Evolutionary conservation across 2,329 filamentous ascomycete species (phyloP).

Genomic region (Aspergillus sp.): DNA sequence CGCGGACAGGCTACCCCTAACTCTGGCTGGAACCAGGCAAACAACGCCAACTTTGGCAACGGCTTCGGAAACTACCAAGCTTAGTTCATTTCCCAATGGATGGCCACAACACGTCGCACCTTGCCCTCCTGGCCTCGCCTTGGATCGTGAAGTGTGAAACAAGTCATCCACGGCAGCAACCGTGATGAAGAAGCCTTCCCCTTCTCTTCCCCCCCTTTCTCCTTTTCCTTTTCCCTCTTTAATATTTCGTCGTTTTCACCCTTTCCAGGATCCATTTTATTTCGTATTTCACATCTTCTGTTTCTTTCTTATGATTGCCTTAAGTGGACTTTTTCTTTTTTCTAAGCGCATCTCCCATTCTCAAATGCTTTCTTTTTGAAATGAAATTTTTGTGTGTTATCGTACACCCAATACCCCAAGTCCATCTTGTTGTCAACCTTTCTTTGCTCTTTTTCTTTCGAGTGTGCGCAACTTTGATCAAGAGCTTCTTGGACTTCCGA

Average conservation of each 20-base stretch:
- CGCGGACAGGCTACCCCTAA: slow-evolving; percentile 63
- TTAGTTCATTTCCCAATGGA: slow-evolving; percentile 35
- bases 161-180: slow-evolving; percentile 14
- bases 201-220: slow-evolving; percentile 15
- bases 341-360: slow-evolving; percentile 34
- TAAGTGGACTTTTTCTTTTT: slow-evolving; percentile 33
- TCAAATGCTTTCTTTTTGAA: slow-evolving; percentile 39
- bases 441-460: slow-evolving; percentile 26
- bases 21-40: slow-evolving; percentile 54
- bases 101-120: slow-evolving; percentile 4
- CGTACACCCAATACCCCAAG: slow-evolving; percentile 46
- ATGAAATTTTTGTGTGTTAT: slow-evolving; percentile 42
- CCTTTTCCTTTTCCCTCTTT: slow-evolving; percentile 19
- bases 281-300: slow-evolving; percentile 13
- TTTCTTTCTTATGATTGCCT: slow-evolving; percentile 28
- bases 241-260: slow-evolving; percentile 15
- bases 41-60: slow-evolving; percentile 51
- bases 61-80: slow-evolving; percentile 62
- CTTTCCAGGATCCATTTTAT: slow-evolving; percentile 13
- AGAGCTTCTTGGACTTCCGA: slow-evolving; percentile 33
- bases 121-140: slow-evolving; percentile 14
- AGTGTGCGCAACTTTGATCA: slow-evolving; percentile 31
- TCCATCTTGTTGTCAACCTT: slow-evolving; percentile 37
- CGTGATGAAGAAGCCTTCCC: slow-evolving; percentile 15
- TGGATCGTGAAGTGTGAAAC: slow-evolving; percentile 8